A percentile compares a stretch with the other conserved stretches of the same genome.
Evolutionary conservation across 2,329 filamentous ascomycete species (phyloP).

Genomic region (Verticillium albo-atrum): DNA sequence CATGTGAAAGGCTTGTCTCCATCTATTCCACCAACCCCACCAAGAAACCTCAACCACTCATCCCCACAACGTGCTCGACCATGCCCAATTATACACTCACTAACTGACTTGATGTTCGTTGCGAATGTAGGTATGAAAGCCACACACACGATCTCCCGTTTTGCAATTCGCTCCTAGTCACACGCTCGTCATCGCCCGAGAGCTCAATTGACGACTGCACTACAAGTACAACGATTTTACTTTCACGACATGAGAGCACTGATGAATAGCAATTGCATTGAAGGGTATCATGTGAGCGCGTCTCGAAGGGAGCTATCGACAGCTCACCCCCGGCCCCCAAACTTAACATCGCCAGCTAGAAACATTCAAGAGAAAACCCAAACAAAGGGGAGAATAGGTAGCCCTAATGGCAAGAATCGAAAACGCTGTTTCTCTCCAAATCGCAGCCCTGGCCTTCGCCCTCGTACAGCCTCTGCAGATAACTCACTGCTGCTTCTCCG

Average conservation of each 20-base stretch:
- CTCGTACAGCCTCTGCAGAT: no score
- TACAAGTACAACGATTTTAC: no score
- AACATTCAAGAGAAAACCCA: background rate
- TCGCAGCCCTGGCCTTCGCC: no score
- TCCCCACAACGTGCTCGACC: background rate
- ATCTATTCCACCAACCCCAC: background rate
- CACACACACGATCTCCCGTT: no score
- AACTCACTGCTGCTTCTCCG: background rate
- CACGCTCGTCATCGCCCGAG: no score
- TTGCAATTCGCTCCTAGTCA: no score
- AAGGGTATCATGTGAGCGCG: background rate
- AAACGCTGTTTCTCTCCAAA: background rate
- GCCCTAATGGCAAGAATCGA: background rate
- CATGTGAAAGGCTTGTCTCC: no score
- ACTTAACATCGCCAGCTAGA: background rate
- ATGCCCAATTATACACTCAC: background rate
- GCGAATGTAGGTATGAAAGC: no score
- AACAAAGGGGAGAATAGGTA: no score
- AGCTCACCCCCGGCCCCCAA: background rate
- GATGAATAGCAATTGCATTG: background rate
- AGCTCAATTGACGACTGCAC: no score
- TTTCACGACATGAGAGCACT: background rate
- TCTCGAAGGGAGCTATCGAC: background rate
- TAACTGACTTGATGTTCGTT: no score
- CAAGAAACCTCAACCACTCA: background rate